Evolutionary conservation across 768 basidiomycete species (phyloP).

Genomic region (Kwoniella sp.): DNA sequence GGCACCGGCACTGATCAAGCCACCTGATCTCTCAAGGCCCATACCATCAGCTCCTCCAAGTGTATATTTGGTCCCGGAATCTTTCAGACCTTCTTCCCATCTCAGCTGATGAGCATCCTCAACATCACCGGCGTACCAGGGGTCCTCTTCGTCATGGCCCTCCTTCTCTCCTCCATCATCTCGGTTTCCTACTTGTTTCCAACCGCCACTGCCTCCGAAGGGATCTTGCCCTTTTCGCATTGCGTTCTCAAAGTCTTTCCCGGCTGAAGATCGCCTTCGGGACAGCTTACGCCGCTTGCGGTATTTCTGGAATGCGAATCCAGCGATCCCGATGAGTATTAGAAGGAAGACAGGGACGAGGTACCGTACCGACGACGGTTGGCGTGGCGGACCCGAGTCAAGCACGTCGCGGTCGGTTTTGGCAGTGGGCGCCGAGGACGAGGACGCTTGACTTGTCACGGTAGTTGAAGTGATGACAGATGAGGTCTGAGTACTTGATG

Average conservation of each 20-base stretch:
- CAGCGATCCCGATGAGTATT: conserved; percentile 30
- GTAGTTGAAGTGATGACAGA: not conserved
- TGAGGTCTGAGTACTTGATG: not conserved
- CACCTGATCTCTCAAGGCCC: conserved; percentile 4
- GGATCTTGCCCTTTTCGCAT: conserved; percentile 18
- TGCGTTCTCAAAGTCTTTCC: conserved; percentile 15
- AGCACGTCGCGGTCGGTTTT: not conserved
- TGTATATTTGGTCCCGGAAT: not conserved
- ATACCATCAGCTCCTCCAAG: not conserved
- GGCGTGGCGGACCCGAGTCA: conserved; percentile 14
- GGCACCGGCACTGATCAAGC: conserved; percentile 5
- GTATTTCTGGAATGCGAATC: conserved; percentile 21
- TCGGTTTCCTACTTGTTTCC: conserved; percentile 19
- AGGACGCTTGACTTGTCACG: not conserved
- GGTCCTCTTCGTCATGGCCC: conserved; percentile 25
- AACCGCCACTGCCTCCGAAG: conserved; percentile 7
- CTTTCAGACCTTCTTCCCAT: conserved; percentile 10
- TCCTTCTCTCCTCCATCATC: conserved; percentile 1
- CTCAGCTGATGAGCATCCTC: conserved; percentile 9
- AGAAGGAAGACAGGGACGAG: conserved; percentile 38
- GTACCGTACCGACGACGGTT: conserved; percentile 29
- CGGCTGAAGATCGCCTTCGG: not conserved
- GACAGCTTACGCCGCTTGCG: conserved; percentile 18
- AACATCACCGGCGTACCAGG: conserved; percentile 23
- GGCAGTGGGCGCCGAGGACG: conserved; percentile 3